Evolutionary conservation across 306 rosid species (phyloP), one percentile per base, ranked within the genome.

Genomic region (Cyclanthera cordifolia): DNA sequence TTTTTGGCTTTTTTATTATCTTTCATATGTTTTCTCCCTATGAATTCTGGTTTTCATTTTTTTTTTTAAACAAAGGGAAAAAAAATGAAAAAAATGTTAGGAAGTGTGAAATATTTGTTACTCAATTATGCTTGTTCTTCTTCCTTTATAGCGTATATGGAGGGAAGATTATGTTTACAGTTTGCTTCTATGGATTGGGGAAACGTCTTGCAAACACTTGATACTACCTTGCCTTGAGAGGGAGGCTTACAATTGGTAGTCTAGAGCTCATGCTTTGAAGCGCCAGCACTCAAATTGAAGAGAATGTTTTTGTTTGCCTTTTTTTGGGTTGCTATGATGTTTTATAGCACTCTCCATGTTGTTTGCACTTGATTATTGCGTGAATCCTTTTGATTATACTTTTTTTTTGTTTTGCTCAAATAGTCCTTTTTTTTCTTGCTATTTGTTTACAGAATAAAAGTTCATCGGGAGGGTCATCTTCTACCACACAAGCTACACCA

Each of bases 391-490:
- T 56, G 16, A 54, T 61, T 9, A 9, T 25, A 4, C 6, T 32
- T 32, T 23, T 28, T 48, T 8, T 51, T 4, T 16, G 32, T 32
- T 51, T 15, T 50, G 28, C 28, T 67, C 27, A 28, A 54, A 53
- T 21, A 37, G 7, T 17, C 37, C 3, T 27, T 34, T 20, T 16
- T 53, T 10, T 28, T 32, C 8, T 39, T 41, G 6, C 63, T 39
- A 21, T 34, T 28, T 51, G 28, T 68, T 74, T 75, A 53, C 53
- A 90, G 95, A 84, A 72, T 75, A 90, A 86, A 83, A 81, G 73
- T 74, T 54, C 85, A 34, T 19, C 95, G 37, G 80, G 83, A 54
- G 89, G 83, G 50, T 87, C 85, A 43, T 64, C 69, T 74, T 85
- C 96, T 55, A 76, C 88, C 53, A 51, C 87, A 49, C 70, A 83